Percentiles rank a stretch among this genome's conserved stretches.
Conservation (phyloP, 331 rosid genomes). For the Malus hybrid region DNA sequence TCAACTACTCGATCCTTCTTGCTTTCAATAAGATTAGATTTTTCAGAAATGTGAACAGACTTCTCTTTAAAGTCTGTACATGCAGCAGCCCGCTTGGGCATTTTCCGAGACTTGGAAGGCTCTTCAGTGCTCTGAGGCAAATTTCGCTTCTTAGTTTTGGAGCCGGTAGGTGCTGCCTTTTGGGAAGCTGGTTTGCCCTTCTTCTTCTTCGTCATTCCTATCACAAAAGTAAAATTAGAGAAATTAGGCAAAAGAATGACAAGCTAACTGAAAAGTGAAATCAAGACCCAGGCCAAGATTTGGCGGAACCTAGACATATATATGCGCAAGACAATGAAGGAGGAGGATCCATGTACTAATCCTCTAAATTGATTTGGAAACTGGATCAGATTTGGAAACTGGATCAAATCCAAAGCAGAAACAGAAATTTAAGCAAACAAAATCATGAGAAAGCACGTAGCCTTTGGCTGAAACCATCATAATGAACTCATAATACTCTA, state of each 20-base stretch:
- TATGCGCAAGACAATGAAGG: neutral
- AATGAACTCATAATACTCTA: neutral
- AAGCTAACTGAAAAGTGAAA: neutral
- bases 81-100: conserved; percentile 91
- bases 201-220: conserved; percentile 24
- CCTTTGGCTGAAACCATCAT: neutral
- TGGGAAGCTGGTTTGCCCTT: conserved; percentile 11
- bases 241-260: neutral
- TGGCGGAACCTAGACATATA: neutral
- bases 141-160: conserved; percentile 46
- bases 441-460: neutral
- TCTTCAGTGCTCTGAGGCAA: conserved; percentile 29
- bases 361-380: neutral
- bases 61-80: conserved; percentile 60
- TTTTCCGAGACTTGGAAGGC: conserved; percentile 42
- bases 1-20: conserved; percentile 59
- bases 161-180: conserved; percentile 24
- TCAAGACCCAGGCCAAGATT: neutral
- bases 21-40: conserved; percentile 43
- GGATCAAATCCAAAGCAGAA: neutral
- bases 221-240: neutral
- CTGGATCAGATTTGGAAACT: neutral
- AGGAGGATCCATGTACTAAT: neutral
- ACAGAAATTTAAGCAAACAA: neutral
- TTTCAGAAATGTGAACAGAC: conserved; percentile 36